These are phyloP conservation scores for Penicillium sp. DNA, from an alignment of 2,329 filamentous ascomycete species.

Conservation along the genomic window DNA sequence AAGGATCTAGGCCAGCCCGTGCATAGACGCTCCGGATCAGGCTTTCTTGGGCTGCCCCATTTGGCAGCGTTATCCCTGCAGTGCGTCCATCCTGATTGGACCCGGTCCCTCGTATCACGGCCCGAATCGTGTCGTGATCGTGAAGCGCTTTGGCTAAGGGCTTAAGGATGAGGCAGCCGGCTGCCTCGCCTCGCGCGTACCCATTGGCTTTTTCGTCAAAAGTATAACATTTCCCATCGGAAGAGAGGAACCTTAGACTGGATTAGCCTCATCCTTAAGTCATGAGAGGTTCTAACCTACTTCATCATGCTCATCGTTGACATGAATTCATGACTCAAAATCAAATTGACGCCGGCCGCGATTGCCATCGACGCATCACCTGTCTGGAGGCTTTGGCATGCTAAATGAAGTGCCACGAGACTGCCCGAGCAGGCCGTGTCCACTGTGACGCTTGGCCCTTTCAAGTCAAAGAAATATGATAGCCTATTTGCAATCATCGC, in stretches of 20 bases:
- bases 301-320: constrained; percentile 25
- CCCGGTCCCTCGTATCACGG: constrained; percentile 42
- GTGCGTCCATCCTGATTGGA: constrained; percentile 48
- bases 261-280: not conserved
- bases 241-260: constrained; percentile 23
- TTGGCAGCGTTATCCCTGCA: constrained; percentile 45
- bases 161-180: constrained; percentile 44
- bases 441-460: constrained; percentile 33
- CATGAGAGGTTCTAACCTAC: not conserved
- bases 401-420: constrained; percentile 34
- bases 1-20: constrained; percentile 21
- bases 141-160: constrained; percentile 40
- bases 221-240: constrained; percentile 29
- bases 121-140: constrained; percentile 44
- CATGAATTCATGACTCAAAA: constrained; percentile 30
- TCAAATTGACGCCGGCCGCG: constrained; percentile 26
- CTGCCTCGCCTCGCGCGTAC: constrained; percentile 48
- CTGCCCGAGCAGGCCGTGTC: constrained; percentile 36
- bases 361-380: constrained; percentile 25
- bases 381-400: constrained; percentile 27
- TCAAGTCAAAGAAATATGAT: constrained; percentile 35
- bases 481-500: constrained; percentile 31
- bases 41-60: constrained; percentile 29
- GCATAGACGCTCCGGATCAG: constrained; percentile 32
- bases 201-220: constrained; percentile 45